Evolutionary conservation across 208 protist species (phyloP).

Genomic region (Hexamita inflata): DNA sequence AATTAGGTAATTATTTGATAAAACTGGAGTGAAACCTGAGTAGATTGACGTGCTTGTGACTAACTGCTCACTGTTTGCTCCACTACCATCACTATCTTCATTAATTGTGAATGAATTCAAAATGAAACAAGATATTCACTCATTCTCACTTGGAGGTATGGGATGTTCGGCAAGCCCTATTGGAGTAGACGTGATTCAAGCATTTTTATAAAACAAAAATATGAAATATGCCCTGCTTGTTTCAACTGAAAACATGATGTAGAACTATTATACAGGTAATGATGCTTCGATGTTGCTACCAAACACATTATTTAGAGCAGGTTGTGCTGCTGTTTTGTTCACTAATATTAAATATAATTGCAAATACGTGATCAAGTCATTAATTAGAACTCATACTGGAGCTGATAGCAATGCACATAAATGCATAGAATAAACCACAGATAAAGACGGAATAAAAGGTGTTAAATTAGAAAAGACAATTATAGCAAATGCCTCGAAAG

Average conservation of each 20-base stretch:
- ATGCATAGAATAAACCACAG: constrained; percentile 50
- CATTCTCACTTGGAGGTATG: not conserved
- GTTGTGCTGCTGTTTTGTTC: constrained; percentile 5
- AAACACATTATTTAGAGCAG: constrained; percentile 18
- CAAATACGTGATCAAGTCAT: not conserved
- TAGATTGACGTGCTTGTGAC: not conserved
- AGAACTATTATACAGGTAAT: not conserved
- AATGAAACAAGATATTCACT: not conserved
- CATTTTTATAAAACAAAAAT: not conserved
- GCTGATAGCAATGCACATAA: constrained; percentile 43
- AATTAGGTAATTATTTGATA: constrained; percentile 38
- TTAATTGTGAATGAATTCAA: not conserved
- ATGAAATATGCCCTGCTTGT: not conserved
- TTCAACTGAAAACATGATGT: constrained; percentile 1
- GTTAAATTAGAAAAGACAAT: constrained; percentile 50
- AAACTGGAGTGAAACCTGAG: constrained; percentile 21
- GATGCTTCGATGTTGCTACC: constrained; percentile 7
- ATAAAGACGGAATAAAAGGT: constrained; percentile 43
- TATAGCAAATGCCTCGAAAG: constrained; percentile 47
- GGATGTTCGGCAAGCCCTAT: not conserved
- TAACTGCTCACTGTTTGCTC: not conserved
- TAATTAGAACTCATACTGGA: constrained; percentile 24
- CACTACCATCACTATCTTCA: not conserved
- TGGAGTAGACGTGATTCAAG: constrained; percentile 11
- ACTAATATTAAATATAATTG: not conserved